A percentile compares a stretch with the other conserved stretches of the same genome.
These are phyloP conservation scores for Puccinia coronata DNA, from an alignment of 1,284 basidiomycete genomes.

Conservation along the genomic window DNA sequence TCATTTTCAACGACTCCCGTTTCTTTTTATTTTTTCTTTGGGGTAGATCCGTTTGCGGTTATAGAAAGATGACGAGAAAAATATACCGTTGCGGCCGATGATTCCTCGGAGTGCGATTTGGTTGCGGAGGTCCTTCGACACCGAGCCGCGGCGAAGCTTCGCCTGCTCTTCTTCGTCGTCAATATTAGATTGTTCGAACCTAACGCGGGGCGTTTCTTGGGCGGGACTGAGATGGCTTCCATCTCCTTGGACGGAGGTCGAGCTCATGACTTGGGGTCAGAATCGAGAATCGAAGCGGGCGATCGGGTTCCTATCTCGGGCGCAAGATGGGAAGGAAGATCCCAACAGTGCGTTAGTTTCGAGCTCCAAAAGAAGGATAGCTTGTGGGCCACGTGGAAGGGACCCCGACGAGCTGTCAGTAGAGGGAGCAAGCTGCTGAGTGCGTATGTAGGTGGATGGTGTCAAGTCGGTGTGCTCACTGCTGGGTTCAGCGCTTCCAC, in stretches of 20 bases:
- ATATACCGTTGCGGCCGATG: conserved; percentile 45
- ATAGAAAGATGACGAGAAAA: neutral
- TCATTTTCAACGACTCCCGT: neutral
- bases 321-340: neutral
- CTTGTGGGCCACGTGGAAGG: too few species aligned
- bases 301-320: neutral
- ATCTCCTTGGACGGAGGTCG: neutral
- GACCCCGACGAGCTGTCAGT: neutral
- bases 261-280: neutral
- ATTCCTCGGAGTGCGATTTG: conserved; percentile 45
- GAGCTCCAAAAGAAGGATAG: too few species aligned
- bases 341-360: too few species aligned
- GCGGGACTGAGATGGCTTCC: neutral
- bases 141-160: conserved; percentile 29
- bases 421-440: neutral
- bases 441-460: neutral
- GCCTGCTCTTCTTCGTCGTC: conserved; percentile 41
- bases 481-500: too few species aligned
- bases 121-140: conserved; percentile 38
- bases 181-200: conserved; percentile 7
- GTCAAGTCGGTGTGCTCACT: too few species aligned
- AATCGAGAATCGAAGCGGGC: neutral
- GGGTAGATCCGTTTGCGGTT: too few species aligned
- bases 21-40: neutral
- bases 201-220: neutral